Conservation (phyloP, 2,329 filamentous ascomycete species). For the Calonectria multiphialidica region DNA sequence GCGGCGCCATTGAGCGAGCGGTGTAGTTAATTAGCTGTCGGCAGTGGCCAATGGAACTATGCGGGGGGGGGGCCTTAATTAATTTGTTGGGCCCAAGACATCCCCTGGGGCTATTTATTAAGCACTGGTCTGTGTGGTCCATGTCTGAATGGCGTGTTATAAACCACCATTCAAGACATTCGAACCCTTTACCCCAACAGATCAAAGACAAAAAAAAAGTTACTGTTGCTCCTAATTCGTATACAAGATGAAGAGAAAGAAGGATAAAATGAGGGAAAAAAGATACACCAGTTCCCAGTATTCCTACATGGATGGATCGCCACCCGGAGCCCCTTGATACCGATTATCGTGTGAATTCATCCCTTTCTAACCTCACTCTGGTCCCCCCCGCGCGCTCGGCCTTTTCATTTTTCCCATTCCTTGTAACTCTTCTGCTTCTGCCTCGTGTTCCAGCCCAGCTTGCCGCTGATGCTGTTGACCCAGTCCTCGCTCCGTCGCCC, state of each 20-base stretch:
- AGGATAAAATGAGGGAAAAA: background rate
- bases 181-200: background rate
- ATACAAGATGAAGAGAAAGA: background rate
- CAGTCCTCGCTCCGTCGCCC: slow-evolving; percentile 81
- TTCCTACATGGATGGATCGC: background rate
- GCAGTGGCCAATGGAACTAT: background rate
- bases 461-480: slow-evolving; percentile 84
- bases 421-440: slow-evolving; percentile 78
- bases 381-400: background rate
- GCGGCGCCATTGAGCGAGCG: background rate
- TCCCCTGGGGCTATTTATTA: background rate
- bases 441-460: slow-evolving; percentile 84
- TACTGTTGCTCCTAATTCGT: background rate
- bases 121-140: background rate
- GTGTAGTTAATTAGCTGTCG: background rate
- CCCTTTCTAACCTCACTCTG: background rate
- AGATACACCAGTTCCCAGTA: background rate
- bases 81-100: slow-evolving; percentile 10
- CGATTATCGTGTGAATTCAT: background rate
- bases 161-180: background rate
- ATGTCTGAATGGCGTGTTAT: background rate
- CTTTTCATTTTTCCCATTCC: slow-evolving; percentile 56
- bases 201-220: background rate
- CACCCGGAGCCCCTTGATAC: too few relatives aligned
- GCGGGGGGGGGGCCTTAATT: background rate